These are phyloP conservation scores for Microdochium nivale DNA, from an alignment of 2,329 filamentous ascomycete genomes.

Conservation along the genomic window DNA sequence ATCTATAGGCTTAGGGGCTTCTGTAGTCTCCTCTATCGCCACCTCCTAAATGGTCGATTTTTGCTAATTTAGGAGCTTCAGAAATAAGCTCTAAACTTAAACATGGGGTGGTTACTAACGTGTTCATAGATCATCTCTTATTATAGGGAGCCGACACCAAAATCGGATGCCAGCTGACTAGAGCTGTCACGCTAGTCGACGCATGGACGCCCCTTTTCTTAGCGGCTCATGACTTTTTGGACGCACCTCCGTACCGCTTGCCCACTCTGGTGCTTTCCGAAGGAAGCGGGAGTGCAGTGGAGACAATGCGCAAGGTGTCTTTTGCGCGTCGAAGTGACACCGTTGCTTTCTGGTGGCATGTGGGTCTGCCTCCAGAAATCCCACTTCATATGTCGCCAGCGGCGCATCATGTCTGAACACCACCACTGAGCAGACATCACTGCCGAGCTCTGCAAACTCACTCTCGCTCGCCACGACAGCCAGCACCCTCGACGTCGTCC, in stretches of 20 bases:
- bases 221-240: background rate
- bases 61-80: background rate
- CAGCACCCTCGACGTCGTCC: background rate
- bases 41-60: background rate
- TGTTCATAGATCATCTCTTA: background rate
- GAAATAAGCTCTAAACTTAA: background rate
- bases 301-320: background rate
- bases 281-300: no score
- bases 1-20: no score
- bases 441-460: slow-evolving; percentile 18
- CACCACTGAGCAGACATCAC: no score
- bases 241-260: background rate
- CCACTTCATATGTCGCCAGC: slow-evolving; percentile 1
- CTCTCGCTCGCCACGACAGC: slow-evolving; percentile 30
- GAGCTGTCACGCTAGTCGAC: background rate
- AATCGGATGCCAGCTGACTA: background rate
- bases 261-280: no score
- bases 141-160: background rate
- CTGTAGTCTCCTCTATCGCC: no score
- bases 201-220: background rate
- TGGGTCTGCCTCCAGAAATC: background rate
- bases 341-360: background rate
- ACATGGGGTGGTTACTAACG: background rate
- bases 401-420: slow-evolving; percentile 12
- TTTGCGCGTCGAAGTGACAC: background rate